A percentile compares a stretch with the other conserved stretches of the same genome.
These are phyloP conservation scores for Mortierella sp. DNA, from an alignment of 371 early-diverging fungal genomes.

Conservation along the genomic window DNA sequence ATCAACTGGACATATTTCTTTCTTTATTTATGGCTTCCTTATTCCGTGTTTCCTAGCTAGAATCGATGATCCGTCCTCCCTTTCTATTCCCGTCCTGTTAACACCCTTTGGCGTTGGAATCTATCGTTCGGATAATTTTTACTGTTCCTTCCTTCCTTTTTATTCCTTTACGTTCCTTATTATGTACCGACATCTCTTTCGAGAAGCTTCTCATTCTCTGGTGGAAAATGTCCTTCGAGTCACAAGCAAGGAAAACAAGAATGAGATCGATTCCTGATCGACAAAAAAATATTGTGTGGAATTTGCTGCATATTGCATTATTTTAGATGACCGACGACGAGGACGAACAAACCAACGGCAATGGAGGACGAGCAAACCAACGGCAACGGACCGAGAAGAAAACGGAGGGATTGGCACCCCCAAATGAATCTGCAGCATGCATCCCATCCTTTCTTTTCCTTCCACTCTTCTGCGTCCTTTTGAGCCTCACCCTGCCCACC, in stretches of 20 bases:
- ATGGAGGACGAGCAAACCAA: background rate
- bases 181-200: too few species aligned
- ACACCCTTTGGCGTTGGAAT: slow-evolving; percentile 4
- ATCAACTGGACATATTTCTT: slow-evolving; percentile 21
- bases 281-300: background rate
- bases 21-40: too few species aligned
- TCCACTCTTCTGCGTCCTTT: background rate
- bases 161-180: background rate
- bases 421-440: background rate
- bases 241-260: too few species aligned
- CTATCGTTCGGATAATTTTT: background rate
- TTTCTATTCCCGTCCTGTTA: background rate
- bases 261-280: too few species aligned
- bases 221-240: too few species aligned
- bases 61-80: slow-evolving; percentile 23
- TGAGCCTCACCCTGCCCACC: background rate
- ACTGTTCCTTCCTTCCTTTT: background rate
- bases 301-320: background rate
- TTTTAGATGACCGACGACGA: background rate
- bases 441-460: background rate
- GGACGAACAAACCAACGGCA: background rate
- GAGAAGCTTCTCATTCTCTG: too few species aligned
- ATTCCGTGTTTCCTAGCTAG: slow-evolving; percentile 22
- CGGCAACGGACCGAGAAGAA: background rate
- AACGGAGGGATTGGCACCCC: background rate